Conservation (phyloP, 495 filamentous ascomycete species). For the Penicillium cosmopolitanum region DNA sequence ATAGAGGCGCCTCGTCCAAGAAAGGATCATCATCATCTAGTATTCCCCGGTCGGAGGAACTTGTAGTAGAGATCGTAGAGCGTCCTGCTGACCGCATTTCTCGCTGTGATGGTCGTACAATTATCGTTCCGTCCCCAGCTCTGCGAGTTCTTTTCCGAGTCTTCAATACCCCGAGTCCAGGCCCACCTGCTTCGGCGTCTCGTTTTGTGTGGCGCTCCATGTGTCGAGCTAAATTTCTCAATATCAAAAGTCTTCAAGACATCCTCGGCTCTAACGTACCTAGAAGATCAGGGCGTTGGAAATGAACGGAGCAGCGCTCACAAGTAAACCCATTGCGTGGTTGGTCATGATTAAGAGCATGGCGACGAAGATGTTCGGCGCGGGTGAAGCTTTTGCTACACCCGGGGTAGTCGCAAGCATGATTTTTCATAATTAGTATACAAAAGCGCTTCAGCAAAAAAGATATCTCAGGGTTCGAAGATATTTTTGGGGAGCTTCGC, state of each 20-base stretch:
- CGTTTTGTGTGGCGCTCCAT: slow-evolving; percentile 62
- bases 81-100: slow-evolving; percentile 19
- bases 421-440: slow-evolving; percentile 34
- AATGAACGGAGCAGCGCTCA: slow-evolving; percentile 59
- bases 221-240: slow-evolving; percentile 53
- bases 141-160: slow-evolving; percentile 64
- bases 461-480: too few species aligned
- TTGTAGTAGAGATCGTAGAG: slow-evolving; percentile 15
- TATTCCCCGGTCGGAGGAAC: slow-evolving; percentile 21
- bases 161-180: slow-evolving; percentile 59
- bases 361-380: slow-evolving; percentile 62
- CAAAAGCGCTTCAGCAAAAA: background rate
- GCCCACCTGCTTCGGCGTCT: slow-evolving; percentile 62
- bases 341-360: slow-evolving; percentile 57
- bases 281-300: slow-evolving; percentile 57
- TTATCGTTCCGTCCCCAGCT: slow-evolving; percentile 58
- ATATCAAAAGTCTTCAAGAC: background rate
- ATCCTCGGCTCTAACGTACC: slow-evolving; percentile 35
- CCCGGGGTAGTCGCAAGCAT: slow-evolving; percentile 46
- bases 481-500: slow-evolving; percentile 1
- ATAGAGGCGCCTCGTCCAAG: slow-evolving; percentile 28
- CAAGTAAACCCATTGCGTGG: slow-evolving; percentile 56
- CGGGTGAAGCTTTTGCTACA: slow-evolving; percentile 62
- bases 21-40: slow-evolving; percentile 22
- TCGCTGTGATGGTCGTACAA: slow-evolving; percentile 42